Conservation (phyloP, 2,329 filamentous ascomycete genomes). For the Neofusicoccum sp. region DNA sequence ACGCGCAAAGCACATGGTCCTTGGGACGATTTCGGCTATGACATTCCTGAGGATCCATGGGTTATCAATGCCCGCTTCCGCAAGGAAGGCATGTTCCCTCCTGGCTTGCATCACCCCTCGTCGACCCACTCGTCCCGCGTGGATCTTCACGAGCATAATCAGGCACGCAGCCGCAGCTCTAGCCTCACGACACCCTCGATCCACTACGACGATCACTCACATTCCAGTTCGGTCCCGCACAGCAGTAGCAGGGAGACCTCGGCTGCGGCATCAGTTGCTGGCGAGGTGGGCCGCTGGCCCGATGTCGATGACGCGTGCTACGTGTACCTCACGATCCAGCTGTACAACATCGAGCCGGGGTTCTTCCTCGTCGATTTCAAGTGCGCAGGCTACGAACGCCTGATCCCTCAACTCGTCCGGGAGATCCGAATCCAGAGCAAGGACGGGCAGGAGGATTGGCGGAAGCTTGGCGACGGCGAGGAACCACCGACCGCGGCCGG, state of each 20-base stretch:
- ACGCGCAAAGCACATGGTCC: constrained; percentile 43
- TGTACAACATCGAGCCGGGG: constrained; percentile 85
- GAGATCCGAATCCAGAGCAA: constrained; percentile 33
- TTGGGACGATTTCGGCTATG: constrained; percentile 63
- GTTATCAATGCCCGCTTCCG: constrained; percentile 87
- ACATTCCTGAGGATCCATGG: constrained; percentile 91
- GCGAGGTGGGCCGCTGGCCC: constrained; percentile 31
- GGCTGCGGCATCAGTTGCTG: constrained; percentile 35
- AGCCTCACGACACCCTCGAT: constrained; percentile 3
- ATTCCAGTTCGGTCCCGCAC: constrained; percentile 21
- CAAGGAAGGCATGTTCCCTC: constrained; percentile 70
- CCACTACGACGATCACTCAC: constrained; percentile 7
- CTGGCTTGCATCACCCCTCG: constrained; percentile 49
- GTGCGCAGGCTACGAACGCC: constrained; percentile 93
- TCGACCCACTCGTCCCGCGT: constrained; percentile 50
- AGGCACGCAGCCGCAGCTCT: constrained; percentile 11
- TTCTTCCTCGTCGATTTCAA: constrained; percentile 97
- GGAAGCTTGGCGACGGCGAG: constrained; percentile 33
- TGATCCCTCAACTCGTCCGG: constrained; percentile 52
- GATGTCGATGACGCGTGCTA: constrained; percentile 69
- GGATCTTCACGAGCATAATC: constrained; percentile 38
- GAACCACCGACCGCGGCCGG: constrained; percentile 30
- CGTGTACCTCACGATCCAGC: constrained; percentile 92
- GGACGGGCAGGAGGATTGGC: constrained; percentile 21
- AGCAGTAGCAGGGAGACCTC: constrained; percentile 32